Evolutionary conservation across 2,329 filamentous ascomycete species (phyloP).

Genomic region (Neonectria neomacrospora): DNA sequence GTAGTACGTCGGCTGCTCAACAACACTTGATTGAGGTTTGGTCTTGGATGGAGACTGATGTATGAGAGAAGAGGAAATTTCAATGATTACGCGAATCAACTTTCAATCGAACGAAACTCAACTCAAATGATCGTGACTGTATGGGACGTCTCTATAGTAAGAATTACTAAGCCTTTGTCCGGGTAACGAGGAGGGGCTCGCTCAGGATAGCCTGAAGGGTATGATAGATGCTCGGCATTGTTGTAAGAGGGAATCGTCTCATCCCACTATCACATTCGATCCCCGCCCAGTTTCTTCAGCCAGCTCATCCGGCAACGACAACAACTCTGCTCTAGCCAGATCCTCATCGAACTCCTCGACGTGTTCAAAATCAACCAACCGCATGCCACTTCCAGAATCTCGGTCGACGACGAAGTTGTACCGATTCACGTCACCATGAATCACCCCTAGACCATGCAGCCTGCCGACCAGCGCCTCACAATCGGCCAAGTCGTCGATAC

Average conservation of each 20-base stretch:
- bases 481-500: constrained; percentile 40
- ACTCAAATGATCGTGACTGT: constrained; percentile 54
- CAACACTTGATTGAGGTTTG: constrained; percentile 37
- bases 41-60: constrained; percentile 36
- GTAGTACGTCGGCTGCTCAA: constrained; percentile 29
- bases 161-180: no score
- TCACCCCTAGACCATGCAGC: constrained; percentile 44
- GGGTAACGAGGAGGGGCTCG: no score
- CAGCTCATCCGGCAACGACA: constrained; percentile 44
- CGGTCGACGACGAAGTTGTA: constrained; percentile 51
- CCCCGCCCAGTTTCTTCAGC: constrained; percentile 47
- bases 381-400: constrained; percentile 31
- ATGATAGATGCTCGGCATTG: constrained; percentile 62
- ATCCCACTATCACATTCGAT: background rate
- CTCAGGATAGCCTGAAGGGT: constrained; percentile 64
- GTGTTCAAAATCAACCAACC: constrained; percentile 49
- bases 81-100: background rate
- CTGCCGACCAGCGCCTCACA: constrained; percentile 44
- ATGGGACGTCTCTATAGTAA: constrained; percentile 46
- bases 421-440: constrained; percentile 53
- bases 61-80: constrained; percentile 28
- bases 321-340: constrained; percentile 44
- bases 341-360: constrained; percentile 37
- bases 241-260: constrained; percentile 58
- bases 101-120: background rate